A percentile compares a stretch with the other conserved stretches of the same genome.
Evolutionary conservation across 108 stramenopile genomes (phyloP).

Genomic region (Skeletonema marinoi): DNA sequence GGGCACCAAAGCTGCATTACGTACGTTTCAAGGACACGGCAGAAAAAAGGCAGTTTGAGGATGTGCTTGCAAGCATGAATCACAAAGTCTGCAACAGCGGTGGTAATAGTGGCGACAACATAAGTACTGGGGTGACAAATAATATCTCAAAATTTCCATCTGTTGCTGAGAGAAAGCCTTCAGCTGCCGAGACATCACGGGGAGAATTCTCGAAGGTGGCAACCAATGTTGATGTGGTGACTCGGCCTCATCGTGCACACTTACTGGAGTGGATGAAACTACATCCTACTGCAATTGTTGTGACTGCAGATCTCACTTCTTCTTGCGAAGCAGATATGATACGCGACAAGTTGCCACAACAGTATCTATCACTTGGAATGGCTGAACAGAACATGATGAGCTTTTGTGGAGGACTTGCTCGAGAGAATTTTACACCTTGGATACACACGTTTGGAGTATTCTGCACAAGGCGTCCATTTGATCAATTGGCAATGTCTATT

Average conservation of each 20-base stretch:
- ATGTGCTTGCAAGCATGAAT: slow-evolving; percentile 13
- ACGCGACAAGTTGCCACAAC: slow-evolving; percentile 17
- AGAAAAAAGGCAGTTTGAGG: slow-evolving; percentile 12
- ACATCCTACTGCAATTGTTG: slow-evolving; percentile 17
- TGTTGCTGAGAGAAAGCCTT: too few relatives aligned
- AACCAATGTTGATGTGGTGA: slow-evolving; percentile 1
- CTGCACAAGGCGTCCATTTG: slow-evolving; percentile 28
- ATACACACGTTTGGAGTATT: slow-evolving; percentile 34
- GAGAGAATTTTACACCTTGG: slow-evolving; percentile 19
- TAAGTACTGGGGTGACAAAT: too few relatives aligned
- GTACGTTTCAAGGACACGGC: slow-evolving; percentile 15
- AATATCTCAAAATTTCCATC: too few relatives aligned
- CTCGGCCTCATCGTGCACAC: slow-evolving; percentile 15
- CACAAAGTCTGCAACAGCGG: background rate
- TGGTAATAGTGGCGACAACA: background rate
- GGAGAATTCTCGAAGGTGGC: background rate
- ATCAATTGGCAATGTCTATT: slow-evolving; percentile 31
- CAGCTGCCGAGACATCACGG: background rate
- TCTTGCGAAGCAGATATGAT: slow-evolving; percentile 33
- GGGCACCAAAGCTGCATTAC: slow-evolving; percentile 23
- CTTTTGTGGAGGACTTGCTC: slow-evolving; percentile 26
- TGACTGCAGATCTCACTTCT: slow-evolving; percentile 30
- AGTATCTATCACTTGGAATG: slow-evolving; percentile 29
- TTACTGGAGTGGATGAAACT: slow-evolving; percentile 12
- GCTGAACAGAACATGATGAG: slow-evolving; percentile 36